These are phyloP conservation scores for Wallacemonas sp. DNA, from an alignment of 208 protist species.

Conservation along the genomic window DNA sequence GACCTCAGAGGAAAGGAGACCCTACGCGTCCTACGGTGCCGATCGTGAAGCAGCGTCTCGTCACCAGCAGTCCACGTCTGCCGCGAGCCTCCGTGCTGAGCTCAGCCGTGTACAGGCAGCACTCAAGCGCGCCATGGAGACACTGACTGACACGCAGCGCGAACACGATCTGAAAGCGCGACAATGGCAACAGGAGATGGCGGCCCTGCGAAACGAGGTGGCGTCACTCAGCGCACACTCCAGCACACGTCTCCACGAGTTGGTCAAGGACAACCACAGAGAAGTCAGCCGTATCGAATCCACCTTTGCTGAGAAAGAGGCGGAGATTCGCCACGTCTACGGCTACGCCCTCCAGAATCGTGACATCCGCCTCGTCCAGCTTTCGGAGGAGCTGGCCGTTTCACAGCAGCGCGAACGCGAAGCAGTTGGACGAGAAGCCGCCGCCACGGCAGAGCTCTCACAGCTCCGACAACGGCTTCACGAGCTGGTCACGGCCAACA, in stretches of 20 bases:
- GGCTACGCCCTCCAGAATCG: slow-evolving; percentile 42
- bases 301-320: slow-evolving; percentile 30
- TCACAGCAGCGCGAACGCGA: slow-evolving; percentile 17
- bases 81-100: neutral
- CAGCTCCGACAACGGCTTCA: neutral
- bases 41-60: no score
- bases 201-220: slow-evolving; percentile 13
- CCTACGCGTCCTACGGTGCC: no score
- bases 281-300: slow-evolving; percentile 29
- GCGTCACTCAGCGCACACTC: slow-evolving; percentile 2
- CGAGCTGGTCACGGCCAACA: slow-evolving; percentile 15
- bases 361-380: slow-evolving; percentile 57
- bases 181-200: neutral
- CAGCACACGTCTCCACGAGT: slow-evolving; percentile 1
- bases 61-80: no score
- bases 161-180: neutral
- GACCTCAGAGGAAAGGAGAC: no score
- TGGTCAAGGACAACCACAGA: slow-evolving; percentile 21
- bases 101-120: neutral
- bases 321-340: slow-evolving; percentile 41
- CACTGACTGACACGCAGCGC: neutral
- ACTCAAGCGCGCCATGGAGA: neutral
- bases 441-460: neutral
- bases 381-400: slow-evolving; percentile 41
- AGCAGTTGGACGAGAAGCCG: neutral